Base-by-base conservation (phyloP, 192 early-diverging fungal species). In the Coemansia sp. region DNA sequence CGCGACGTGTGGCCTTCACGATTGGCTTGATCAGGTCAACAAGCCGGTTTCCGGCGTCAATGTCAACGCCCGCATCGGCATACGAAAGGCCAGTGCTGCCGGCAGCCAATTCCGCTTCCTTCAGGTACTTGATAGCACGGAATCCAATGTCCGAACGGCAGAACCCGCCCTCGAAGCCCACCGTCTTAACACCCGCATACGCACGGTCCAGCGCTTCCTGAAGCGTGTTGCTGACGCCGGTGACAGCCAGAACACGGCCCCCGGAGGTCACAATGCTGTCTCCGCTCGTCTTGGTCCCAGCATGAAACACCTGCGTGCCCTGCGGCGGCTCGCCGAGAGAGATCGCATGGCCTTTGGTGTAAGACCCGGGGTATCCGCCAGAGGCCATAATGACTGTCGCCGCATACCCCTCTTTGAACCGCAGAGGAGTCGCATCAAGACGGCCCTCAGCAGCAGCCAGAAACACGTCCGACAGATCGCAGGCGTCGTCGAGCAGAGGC, bases 11-110 rank as follows among this genome's bases (percentile, higher is more conserved):
- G n/a, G 92, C 88, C 79, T 94, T 93, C 54, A 99, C 94, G 13
- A 93, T 83, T 17, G 94, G 88, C 86, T 98, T 98, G 87, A 99
- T 98, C 79, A 90, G 86, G 69, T 98, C 90, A 6, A 99, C 97
- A 45, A 99, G 85, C 16, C 88, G 74, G 87, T 99, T 98, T 38
- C 98, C 98, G 4, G 93, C 93, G 79, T 98, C 95, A 69, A 99
- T 98, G 53, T 87, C 88, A 41, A 99, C 98, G 73, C 98, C 98
- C 16, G 98, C 96, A 65, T 91, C 92, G 13, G 92, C 97, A 76
- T 99, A 99, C 17, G 96, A 95, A 65, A 93, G 87, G 1, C 89
- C 90, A 12, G 65, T 53, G 22, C 71, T 64, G 61, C 86, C 83
- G 39, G 64, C 68, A 16, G 63, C 60, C 12, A 41, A 43, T 6